Base-by-base conservation (phyloP, 2,329 filamentous ascomycete species). In the Fonsecaea monophora region DNA sequence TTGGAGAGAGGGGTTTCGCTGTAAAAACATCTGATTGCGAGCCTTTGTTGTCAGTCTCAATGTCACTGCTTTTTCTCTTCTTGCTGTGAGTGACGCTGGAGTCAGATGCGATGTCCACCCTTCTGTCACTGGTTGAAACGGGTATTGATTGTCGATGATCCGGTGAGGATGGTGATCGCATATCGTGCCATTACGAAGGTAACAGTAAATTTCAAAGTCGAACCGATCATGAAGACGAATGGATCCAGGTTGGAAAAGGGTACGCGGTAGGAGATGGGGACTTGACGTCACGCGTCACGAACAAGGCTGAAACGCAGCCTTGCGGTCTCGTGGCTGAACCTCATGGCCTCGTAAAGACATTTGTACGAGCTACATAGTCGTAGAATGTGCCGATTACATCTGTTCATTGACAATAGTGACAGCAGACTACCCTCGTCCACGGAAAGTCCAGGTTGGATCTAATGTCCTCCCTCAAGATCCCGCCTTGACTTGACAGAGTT, bases 61-160 rank as follows among this genome's bases (percentile, higher is more conserved):
- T 34, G 50, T 68, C 57, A 15, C 57, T 55, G 57, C 59, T 58
- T 58, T 72, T 72, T 37, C 70, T 56, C 53, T 72, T 72, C 50
- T 37, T 64, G 40, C 18, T 13, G 45, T 50, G 45, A 5, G 25
- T 50, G 57, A 56, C 34, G 38, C 35, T 25, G 25, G 57, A 15
- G 37, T 48, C 37, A 12, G 55, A 63, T 32, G 38, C 45, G 50
- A 55, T 58, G 40, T 67, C 66, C 53, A 68, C 37, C 21, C 37
- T 65, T 60, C 35, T 66, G 63, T 55, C 56, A 58, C n/a, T 53
- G 12, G 65, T 30, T 21, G 68, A 37, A 5, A 35, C 32, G n/a
- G 65, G 66, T 9, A 58, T 48, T 59, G 53, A 38, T 62, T 57
- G 62, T 55, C 45, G 38, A n/a, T 9, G 21, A 38, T 60, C 32